Conservation (phyloP, 345 rosid genomes). For the Eucalyptus erythrocorys region DNA sequence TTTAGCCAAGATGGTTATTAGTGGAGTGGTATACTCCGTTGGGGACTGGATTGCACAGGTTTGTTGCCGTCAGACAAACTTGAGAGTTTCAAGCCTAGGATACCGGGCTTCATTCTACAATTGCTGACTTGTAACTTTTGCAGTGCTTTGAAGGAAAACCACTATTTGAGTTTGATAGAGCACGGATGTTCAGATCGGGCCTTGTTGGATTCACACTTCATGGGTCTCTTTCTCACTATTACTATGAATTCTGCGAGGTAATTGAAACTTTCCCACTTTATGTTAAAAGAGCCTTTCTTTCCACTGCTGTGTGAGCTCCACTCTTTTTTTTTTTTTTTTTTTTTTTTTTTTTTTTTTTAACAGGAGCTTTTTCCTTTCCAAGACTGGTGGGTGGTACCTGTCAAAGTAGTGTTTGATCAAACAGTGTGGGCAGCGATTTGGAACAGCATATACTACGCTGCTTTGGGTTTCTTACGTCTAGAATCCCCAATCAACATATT, state of each 20-base stretch:
- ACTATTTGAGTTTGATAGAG: constrained; percentile 71
- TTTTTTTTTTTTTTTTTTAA: not conserved
- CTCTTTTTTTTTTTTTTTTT: not conserved
- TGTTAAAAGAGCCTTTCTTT: not conserved
- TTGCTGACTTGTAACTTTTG: not conserved
- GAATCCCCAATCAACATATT: constrained; percentile 69
- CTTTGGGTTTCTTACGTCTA: constrained; percentile 64
- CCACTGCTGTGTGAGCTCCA: not conserved
- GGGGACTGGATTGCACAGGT: constrained; percentile 99
- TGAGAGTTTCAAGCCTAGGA: not conserved
- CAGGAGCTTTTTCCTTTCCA: constrained; percentile 76
- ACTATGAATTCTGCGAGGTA: constrained; percentile 92
- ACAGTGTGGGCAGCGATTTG: constrained; percentile 90
- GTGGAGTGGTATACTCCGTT: constrained; percentile 84
- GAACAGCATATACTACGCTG: constrained; percentile 77
- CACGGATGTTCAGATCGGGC: constrained; percentile 84
- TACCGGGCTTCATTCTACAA: not conserved
- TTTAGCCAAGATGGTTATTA: constrained; percentile 86
- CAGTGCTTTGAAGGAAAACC: constrained; percentile 94
- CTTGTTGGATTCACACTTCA: constrained; percentile 90
- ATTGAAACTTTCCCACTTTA: not conserved
- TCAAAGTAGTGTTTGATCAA: constrained; percentile 77
- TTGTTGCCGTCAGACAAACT: not conserved
- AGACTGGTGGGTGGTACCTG: constrained; percentile 99
- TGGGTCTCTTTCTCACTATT: constrained; percentile 87